Conservation (phyloP, 345 rosid species). For the Euphorbia lathyris region DNA sequence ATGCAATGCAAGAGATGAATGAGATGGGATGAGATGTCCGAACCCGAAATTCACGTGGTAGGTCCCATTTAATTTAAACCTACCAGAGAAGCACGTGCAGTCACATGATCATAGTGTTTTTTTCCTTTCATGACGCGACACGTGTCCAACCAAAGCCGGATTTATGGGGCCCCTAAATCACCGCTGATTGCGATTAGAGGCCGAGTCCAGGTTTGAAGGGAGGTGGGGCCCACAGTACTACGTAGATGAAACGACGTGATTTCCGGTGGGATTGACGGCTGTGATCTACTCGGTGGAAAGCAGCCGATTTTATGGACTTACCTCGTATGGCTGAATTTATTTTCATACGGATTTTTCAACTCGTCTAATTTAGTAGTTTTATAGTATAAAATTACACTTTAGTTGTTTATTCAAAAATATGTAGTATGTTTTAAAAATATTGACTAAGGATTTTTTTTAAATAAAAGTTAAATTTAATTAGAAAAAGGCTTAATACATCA, state of each 20-base stretch:
- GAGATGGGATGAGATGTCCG: not conserved
- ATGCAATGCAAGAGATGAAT: not conserved
- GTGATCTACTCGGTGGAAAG: constrained; percentile 24
- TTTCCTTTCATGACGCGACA: constrained; percentile 8
- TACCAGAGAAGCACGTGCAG: constrained; percentile 57
- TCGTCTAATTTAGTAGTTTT: too few relatives aligned
- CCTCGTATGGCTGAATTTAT: too few relatives aligned
- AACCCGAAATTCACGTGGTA: constrained; percentile 40
- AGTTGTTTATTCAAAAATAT: too few relatives aligned
- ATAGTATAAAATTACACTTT: too few relatives aligned
- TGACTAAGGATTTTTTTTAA: too few relatives aligned
- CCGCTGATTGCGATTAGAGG: constrained; percentile 29
- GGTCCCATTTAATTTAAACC: constrained; percentile 19
- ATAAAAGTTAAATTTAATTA: too few relatives aligned
- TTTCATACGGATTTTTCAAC: too few relatives aligned
- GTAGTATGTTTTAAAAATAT: too few relatives aligned
- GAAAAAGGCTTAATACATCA: too few relatives aligned
- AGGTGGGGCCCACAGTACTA: not conserved
- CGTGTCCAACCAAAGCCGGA: constrained; percentile 24
- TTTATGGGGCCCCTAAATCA: constrained; percentile 24
- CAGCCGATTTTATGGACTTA: not conserved
- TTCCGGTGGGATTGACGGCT: constrained; percentile 32
- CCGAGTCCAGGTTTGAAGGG: not conserved
- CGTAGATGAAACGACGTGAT: not conserved
- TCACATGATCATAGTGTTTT: constrained; percentile 46